A percentile compares a stretch with the other conserved stretches of the same genome.
Evolutionary conservation across 140 eudicot genomes (phyloP).

Genomic region (Stevia rebaudiana): DNA sequence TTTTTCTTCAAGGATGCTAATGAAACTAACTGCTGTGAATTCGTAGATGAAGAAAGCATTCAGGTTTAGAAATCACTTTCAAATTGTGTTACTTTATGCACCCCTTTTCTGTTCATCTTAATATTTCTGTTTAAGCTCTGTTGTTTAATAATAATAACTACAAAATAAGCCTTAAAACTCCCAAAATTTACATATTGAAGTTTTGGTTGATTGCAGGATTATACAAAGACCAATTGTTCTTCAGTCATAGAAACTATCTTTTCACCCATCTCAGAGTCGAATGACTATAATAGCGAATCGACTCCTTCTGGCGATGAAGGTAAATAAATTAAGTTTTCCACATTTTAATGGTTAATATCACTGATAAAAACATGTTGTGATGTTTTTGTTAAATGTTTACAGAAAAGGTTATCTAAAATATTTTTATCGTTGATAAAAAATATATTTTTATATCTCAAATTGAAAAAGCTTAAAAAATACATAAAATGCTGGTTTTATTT

Average conservation of each 20-base stretch:
- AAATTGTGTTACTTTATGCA: not conserved
- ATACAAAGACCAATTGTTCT: constrained; percentile 35
- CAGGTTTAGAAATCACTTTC: constrained; percentile 2
- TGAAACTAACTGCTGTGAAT: constrained; percentile 34
- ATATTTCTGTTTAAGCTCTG: not conserved
- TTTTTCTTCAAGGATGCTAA: constrained; percentile 32
- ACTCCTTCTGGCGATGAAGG: constrained; percentile 38
- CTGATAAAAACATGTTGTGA: not conserved
- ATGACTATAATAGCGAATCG: constrained; percentile 29
- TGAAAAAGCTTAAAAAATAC: not conserved
- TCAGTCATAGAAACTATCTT: constrained; percentile 56
- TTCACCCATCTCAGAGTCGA: constrained; percentile 54
- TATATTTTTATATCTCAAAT: not conserved
- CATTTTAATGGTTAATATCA: not conserved
- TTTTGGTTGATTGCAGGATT: constrained; percentile 41
- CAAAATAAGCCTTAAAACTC: not conserved
- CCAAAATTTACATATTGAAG: not conserved
- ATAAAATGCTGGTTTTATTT: not conserved
- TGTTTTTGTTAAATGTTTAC: not conserved
- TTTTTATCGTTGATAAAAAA: not conserved
- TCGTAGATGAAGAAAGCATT: constrained; percentile 36
- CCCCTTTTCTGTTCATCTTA: not conserved
- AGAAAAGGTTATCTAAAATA: not conserved
- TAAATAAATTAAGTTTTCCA: constrained; percentile 25
- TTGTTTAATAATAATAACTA: not conserved